These are phyloP conservation scores for Tetrapisispora namnaoensis DNA, from an alignment of 805 yeast species.

Conservation along the genomic window DNA sequence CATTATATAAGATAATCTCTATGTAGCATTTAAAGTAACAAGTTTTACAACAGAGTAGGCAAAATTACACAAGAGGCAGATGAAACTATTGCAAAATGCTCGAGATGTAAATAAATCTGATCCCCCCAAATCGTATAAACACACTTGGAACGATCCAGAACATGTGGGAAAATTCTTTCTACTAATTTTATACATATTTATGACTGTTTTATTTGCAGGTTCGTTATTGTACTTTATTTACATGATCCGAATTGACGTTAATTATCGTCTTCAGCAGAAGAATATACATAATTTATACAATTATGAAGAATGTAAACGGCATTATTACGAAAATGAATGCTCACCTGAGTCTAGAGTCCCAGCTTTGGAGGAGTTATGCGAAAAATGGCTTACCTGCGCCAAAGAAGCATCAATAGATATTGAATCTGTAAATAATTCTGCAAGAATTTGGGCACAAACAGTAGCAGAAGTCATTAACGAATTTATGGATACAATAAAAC, in stretches of 20 bases:
- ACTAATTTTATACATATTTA: conserved; percentile 44
- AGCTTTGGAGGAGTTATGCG: conserved; percentile 60
- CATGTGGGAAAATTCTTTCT: conserved; percentile 41
- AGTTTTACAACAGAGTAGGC: too few relatives aligned
- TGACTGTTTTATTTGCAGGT: conserved; percentile 43
- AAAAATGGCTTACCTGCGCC: conserved; percentile 75
- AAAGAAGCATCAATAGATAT: conserved; percentile 1
- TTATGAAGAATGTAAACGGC: conserved; percentile 56
- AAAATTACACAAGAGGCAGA: not conserved
- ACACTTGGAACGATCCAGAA: conserved; percentile 5
- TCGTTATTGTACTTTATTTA: conserved; percentile 41
- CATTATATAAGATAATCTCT: too few relatives aligned
- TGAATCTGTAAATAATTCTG: conserved; percentile 27
- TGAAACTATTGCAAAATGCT: not conserved
- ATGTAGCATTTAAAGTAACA: too few relatives aligned
- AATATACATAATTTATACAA: conserved; percentile 49
- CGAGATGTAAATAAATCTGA: not conserved
- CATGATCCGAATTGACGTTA: conserved; percentile 60
- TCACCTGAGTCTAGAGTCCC: conserved; percentile 57
- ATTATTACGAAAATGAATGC: conserved; percentile 67
- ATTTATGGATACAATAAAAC: conserved; percentile 58
- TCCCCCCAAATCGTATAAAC: not conserved
- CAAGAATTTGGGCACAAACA: conserved; percentile 69
- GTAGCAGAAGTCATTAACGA: conserved; percentile 76
- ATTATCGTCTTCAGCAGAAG: conserved; percentile 54